A percentile compares a stretch with the other conserved stretches of the same genome.
These are phyloP conservation scores for Brassica nigra DNA, from an alignment of 345 rosid genomes.

Conservation along the genomic window DNA sequence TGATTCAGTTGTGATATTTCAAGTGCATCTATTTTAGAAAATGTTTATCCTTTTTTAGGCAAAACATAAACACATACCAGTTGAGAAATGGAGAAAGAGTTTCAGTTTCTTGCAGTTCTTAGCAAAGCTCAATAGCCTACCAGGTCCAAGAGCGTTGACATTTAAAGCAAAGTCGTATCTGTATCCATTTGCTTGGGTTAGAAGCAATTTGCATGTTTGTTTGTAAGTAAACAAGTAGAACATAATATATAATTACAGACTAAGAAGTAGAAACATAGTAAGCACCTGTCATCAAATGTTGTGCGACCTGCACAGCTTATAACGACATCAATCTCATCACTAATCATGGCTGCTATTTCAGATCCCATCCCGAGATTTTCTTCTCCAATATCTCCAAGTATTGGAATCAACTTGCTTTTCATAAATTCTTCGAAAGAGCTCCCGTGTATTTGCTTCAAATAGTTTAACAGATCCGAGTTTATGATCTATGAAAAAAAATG, in stretches of 20 bases:
- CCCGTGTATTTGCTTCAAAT: constrained; percentile 34
- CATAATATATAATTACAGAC: not conserved
- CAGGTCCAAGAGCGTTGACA: constrained; percentile 57
- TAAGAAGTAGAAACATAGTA: not conserved
- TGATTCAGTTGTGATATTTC: too few relatives aligned
- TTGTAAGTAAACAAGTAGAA: not conserved
- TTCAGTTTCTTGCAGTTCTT: constrained; percentile 46
- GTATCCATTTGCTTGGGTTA: constrained; percentile 21
- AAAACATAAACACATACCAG: constrained; percentile 45
- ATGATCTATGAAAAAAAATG: constrained; percentile 27
- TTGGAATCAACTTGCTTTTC: constrained; percentile 45
- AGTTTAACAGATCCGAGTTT: constrained; percentile 40
- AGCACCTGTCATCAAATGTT: constrained; percentile 46
- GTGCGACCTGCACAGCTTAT: constrained; percentile 71
- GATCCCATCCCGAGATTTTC: constrained; percentile 26
- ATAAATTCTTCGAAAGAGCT: constrained; percentile 36
- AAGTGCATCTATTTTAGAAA: too few relatives aligned
- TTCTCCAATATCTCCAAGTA: constrained; percentile 37
- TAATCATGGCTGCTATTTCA: constrained; percentile 34
- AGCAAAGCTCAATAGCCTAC: constrained; percentile 46
- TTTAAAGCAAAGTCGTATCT: constrained; percentile 54
- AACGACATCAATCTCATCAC: constrained; percentile 56
- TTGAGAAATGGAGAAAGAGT: constrained; percentile 62
- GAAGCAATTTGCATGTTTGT: not conserved
- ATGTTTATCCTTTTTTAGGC: not conserved